Base-by-base conservation (phyloP, 1,139 yeast genomes). In the Oligophagozyma castellii region DNA sequence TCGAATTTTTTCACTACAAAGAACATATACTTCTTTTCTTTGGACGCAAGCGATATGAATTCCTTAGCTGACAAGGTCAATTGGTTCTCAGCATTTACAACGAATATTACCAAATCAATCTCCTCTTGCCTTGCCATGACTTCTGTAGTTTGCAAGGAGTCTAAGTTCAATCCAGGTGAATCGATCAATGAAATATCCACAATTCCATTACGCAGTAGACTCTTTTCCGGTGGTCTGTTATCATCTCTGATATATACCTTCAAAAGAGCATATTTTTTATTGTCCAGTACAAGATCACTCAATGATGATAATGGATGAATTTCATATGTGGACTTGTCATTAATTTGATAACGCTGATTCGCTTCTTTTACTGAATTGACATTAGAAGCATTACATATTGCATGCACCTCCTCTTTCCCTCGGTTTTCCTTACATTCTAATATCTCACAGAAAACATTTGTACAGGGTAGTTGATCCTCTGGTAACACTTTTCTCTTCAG, bases 381-480 rank as follows among this genome's bases (percentile, higher is more conserved):
- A 5, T 53, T 45, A 1, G 73, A 79, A 13, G 73, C 64, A 10
- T 10, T 7, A 5, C 71, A 70, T n/a, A 92, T 73, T 0, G 98
- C 96, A 53, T 92, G 98, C 0, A 89, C 96, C 49, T 86, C 94
- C 53, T 89, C 96, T 11, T 71, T 47, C 11, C 76, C 70, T 26
- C 64, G 59, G 48, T 89, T 89, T 31, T 75, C 84, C 24, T 70
- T 63, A 7, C 89, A 83, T 51, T 89, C 95, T 13, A 81, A 62
- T 3, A 92, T 92, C 55, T 92, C 98, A 53, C 95, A 86, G 48
- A 92, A 92, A 1, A 92, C 95, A 33, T 83, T 76, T 0, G 99
- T 92, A 45, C 96, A 86, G 1, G 99, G 99, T 47, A 92, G 94
- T 49, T 92, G 98, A 53, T 92, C 99, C 44, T 80, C 94, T 0